Conservation (phyloP, 2,329 filamentous ascomycete species). For the Acephala macrosclerotiorum region DNA sequence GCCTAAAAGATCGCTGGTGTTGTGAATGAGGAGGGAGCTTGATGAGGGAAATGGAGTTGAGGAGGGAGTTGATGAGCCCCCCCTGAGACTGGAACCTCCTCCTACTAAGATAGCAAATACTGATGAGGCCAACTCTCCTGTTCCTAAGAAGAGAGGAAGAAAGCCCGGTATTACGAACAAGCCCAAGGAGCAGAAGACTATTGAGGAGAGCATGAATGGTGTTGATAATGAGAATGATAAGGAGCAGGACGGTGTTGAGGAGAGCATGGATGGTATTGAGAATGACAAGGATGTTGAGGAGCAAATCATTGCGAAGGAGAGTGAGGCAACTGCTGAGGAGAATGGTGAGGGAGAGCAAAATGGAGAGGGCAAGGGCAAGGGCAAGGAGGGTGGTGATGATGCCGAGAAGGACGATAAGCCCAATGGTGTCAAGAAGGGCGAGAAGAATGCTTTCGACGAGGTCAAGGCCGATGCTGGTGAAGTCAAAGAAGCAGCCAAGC, state of each 20-base stretch:
- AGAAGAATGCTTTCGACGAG: conserved; percentile 41
- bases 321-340: no score
- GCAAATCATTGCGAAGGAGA: no score
- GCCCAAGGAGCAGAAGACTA: conserved; percentile 42
- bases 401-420: conserved; percentile 24
- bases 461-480: conserved; percentile 41
- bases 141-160: no score
- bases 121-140: no score
- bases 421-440: conserved; percentile 32
- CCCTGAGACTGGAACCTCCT: no score
- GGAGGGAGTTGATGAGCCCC: no score
- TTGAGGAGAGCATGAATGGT: conserved; percentile 35
- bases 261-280: conserved; percentile 25
- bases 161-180: no score
- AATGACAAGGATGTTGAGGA: conserved; percentile 23
- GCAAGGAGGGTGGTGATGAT: conserved; percentile 25
- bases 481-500: conserved; percentile 36
- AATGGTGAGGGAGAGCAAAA: conserved; percentile 10
- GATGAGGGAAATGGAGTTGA: no score
- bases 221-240: not conserved
- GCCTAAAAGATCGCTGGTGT: no score
- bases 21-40: no score
- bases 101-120: no score
- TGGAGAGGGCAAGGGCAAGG: conserved; percentile 1
- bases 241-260: conserved; percentile 43